A percentile compares a stretch with the other conserved stretches of the same genome.
Conservation (phyloP, 1,139 yeast genomes). For the Suhomyces bribrorum region DNA sequence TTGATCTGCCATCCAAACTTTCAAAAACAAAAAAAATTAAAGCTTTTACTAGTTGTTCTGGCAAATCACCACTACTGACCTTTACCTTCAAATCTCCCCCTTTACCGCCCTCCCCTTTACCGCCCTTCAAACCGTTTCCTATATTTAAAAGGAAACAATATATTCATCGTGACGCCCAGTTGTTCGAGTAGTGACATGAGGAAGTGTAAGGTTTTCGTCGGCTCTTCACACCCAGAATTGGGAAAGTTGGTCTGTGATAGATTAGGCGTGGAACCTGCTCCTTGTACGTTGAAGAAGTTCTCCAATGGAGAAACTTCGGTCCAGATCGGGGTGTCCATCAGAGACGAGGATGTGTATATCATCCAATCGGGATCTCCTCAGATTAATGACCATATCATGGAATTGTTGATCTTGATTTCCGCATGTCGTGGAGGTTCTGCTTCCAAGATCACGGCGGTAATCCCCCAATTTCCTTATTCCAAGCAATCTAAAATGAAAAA, state of each 20-base stretch:
- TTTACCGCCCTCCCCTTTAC: no score
- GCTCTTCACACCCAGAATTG: conserved; percentile 92
- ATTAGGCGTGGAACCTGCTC: conserved; percentile 93
- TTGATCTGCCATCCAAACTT: no score
- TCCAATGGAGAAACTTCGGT: conserved; percentile 97
- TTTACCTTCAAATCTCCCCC: no score
- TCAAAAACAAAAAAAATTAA: no score
- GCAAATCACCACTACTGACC: no score
- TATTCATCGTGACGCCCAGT: neutral
- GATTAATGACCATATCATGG: conserved; percentile 96
- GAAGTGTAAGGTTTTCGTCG: conserved; percentile 95
- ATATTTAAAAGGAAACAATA: no score
- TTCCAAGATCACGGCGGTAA: conserved; percentile 92
- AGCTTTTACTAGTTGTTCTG: no score
- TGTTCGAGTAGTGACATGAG: conserved; percentile 56
- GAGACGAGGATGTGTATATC: conserved; percentile 96
- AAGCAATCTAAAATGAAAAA: conserved; percentile 98
- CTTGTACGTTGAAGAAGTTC: conserved; percentile 85
- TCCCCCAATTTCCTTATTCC: conserved; percentile 96
- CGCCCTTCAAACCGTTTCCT: no score
- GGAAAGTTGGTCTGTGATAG: conserved; percentile 88
- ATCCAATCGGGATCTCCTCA: conserved; percentile 90
- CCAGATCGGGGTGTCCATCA: conserved; percentile 88
- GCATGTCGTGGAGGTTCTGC: conserved; percentile 99
- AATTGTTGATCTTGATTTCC: conserved; percentile 82